Evolutionary conservation across 306 rosid species (phyloP).

Genomic region (Dalbergia oliveri): DNA sequence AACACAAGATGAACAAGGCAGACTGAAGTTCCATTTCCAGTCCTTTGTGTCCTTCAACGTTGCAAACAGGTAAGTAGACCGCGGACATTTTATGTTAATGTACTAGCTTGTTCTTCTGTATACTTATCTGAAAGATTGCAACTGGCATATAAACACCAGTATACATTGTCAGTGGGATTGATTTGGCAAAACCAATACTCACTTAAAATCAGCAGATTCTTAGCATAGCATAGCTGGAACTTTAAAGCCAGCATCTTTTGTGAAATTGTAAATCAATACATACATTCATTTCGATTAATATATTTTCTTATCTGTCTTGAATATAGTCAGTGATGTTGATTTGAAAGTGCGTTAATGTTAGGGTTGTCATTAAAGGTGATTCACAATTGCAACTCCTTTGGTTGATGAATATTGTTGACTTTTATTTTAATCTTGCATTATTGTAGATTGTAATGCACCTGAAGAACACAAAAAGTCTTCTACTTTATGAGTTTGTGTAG

Average conservation of each 20-base stretch:
- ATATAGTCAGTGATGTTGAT: constrained; percentile 19
- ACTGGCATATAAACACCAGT: neutral
- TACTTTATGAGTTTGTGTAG: neutral
- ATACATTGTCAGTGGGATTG: neutral
- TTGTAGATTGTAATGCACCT: constrained; percentile 7
- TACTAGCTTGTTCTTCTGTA: constrained; percentile 31
- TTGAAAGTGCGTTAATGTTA: constrained; percentile 1
- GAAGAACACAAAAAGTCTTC: neutral
- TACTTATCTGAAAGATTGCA: constrained; percentile 19
- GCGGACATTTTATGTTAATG: constrained; percentile 26
- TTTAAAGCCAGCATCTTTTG: no score
- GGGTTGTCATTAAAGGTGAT: constrained; percentile 18
- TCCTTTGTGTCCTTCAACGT: constrained; percentile 94
- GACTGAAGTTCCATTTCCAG: constrained; percentile 93
- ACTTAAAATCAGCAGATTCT: no score
- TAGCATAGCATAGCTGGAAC: no score
- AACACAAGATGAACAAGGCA: constrained; percentile 85
- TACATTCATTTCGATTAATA: neutral
- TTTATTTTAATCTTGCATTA: neutral
- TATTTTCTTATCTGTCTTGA: constrained; percentile 5
- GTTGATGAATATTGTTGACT: neutral
- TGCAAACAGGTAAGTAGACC: constrained; percentile 88
- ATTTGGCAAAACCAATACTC: no score
- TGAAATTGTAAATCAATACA: no score
- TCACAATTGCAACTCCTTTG: constrained; percentile 18